Conservation (phyloP, 164 flowering plant species). For the Magnolia sinica region DNA sequence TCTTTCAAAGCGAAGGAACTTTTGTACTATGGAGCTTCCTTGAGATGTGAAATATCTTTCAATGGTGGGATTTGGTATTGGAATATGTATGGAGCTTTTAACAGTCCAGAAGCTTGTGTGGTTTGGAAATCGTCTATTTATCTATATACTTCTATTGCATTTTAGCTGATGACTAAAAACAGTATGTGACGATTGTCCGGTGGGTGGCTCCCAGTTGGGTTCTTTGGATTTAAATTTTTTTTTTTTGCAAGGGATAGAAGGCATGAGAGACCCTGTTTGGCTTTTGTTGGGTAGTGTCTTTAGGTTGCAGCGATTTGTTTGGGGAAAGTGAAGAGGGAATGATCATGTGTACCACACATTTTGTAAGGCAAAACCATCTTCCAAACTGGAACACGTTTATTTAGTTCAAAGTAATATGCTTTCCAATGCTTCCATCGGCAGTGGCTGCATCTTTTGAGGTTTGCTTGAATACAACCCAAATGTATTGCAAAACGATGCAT, state of each 20-base stretch:
- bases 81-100: not conserved
- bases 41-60: not conserved
- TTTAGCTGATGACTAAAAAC: not conserved
- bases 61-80: not conserved
- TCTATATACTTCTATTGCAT: not conserved
- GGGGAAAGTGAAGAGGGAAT: not conserved
- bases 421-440: not conserved
- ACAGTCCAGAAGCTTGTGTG: not conserved
- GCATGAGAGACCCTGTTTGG: not conserved
- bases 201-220: not conserved
- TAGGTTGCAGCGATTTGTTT: not conserved
- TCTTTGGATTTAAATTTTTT: not conserved
- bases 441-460: not conserved
- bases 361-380: slow-evolving; percentile 1
- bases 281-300: not conserved
- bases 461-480: not conserved
- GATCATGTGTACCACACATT: not conserved
- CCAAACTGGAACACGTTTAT: not conserved
- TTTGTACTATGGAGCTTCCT: not conserved
- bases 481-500: too few species aligned
- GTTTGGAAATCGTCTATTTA: not conserved
- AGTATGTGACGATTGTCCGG: not conserved
- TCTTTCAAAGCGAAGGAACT: not conserved
- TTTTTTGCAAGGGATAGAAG: not conserved
- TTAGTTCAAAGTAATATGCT: not conserved